A percentile compares a stretch with the other conserved stretches of the same genome.
phyloP scores from a whole-genome alignment of 176 grass and related monocot species.

The Dactylis glomerata region DNA sequence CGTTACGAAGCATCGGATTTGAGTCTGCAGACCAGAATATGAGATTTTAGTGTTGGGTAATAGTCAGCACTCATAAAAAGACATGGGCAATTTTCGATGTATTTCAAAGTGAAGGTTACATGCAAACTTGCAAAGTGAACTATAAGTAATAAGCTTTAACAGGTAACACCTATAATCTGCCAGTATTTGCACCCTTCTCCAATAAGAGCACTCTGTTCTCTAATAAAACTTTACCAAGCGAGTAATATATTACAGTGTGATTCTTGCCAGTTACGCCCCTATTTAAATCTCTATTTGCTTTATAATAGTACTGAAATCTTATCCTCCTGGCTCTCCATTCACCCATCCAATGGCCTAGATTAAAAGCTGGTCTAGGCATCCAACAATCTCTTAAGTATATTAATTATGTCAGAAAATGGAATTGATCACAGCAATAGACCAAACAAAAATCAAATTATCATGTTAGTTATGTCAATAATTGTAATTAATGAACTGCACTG shows the following conservation, averaged over 20 bases:
- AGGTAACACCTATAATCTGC: not conserved
- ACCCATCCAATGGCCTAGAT: not conserved
- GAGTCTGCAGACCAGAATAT: constrained; percentile 57
- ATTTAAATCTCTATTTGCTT: not conserved
- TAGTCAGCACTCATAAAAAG: not conserved
- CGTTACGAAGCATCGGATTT: constrained; percentile 97
- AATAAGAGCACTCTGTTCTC: not conserved
- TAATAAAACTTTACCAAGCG: not conserved
- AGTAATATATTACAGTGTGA: not conserved
- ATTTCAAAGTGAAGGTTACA: constrained; percentile 4
- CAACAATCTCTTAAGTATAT: not conserved
- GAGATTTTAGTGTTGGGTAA: not conserved
- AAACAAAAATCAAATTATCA: not conserved
- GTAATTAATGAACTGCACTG: not conserved
- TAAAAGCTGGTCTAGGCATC: not conserved
- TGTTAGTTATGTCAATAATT: not conserved
- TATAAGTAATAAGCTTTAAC: not conserved
- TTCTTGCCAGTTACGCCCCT: not conserved
- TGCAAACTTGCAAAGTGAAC: not conserved
- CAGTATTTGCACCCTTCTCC: not conserved
- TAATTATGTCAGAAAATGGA: not conserved
- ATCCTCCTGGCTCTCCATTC: not conserved
- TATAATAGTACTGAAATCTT: not conserved
- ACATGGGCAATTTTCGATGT: not conserved
- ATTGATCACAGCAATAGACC: not conserved